Evolutionary conservation across 2,329 filamentous ascomycete genomes (phyloP).

Genomic region (Verticillium dahliae): DNA sequence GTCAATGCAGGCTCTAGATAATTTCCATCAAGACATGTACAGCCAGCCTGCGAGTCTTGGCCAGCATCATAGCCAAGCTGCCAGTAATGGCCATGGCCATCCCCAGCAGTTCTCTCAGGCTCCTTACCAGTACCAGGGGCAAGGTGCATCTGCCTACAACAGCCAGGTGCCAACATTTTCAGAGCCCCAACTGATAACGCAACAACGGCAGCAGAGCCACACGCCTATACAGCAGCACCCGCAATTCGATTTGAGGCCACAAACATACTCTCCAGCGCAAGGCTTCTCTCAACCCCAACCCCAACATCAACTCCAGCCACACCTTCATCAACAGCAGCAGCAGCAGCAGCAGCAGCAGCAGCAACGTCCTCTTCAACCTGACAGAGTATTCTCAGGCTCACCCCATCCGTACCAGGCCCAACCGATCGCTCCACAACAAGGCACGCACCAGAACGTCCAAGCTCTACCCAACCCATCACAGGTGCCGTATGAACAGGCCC

Average conservation of each 20-base stretch:
- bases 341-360: constrained; percentile 11
- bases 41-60: constrained; percentile 27
- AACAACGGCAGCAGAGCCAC: constrained; percentile 24
- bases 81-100: neutral
- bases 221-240: constrained; percentile 23
- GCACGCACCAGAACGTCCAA: constrained; percentile 5
- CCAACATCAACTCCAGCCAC: constrained; percentile 17
- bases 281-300: constrained; percentile 18
- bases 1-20: constrained; percentile 28
- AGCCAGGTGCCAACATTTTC: constrained; percentile 23
- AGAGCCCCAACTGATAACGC: constrained; percentile 25
- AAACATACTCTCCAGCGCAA: constrained; percentile 14
- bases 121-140: constrained; percentile 24
- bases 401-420: constrained; percentile 9
- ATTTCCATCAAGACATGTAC: constrained; percentile 30
- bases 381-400: constrained; percentile 9
- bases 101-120: constrained; percentile 24
- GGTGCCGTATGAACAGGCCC: constrained; percentile 5
- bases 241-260: constrained; percentile 10
- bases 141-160: constrained; percentile 24
- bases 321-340: constrained; percentile 10
- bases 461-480: neutral
- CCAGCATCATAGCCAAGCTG: constrained; percentile 14
- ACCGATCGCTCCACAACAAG: neutral
- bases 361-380: constrained; percentile 10